Evolutionary conservation across 306 rosid genomes (phyloP).

Genomic region (Vachellia collinsii): DNA sequence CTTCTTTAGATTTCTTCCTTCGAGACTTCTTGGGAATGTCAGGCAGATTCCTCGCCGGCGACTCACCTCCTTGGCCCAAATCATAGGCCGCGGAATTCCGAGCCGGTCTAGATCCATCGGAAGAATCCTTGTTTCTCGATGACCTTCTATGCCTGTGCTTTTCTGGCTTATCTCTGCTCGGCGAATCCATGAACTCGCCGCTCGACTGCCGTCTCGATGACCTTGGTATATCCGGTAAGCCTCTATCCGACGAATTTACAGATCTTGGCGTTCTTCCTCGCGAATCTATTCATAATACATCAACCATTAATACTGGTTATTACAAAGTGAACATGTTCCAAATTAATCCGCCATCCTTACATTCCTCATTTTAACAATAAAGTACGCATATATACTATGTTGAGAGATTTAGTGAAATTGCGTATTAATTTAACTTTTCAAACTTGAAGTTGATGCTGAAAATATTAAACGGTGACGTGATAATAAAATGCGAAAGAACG

Average conservation of each 20-base stretch:
- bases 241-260: conserved; percentile 27
- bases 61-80: conserved; percentile 40
- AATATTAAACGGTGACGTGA: no score
- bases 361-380: no score
- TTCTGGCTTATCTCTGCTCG: conserved; percentile 60
- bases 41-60: conserved; percentile 41
- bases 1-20: conserved; percentile 63
- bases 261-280: conserved; percentile 30
- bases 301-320: background rate
- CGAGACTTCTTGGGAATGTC: conserved; percentile 58
- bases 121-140: conserved; percentile 51
- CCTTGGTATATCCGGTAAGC: conserved; percentile 50
- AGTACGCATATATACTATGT: background rate
- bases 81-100: conserved; percentile 27
- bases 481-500: no score
- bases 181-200: conserved; percentile 46
- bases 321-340: no score
- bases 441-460: no score
- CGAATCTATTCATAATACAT: conserved; percentile 38
- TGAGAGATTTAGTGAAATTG: no score
- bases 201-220: conserved; percentile 49
- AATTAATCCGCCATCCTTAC: no score
- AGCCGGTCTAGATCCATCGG: conserved; percentile 33
- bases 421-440: no score
- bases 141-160: conserved; percentile 54